Evolutionary conservation across 495 filamentous ascomycete genomes (phyloP).

Genomic region (Neurospora terricola): DNA sequence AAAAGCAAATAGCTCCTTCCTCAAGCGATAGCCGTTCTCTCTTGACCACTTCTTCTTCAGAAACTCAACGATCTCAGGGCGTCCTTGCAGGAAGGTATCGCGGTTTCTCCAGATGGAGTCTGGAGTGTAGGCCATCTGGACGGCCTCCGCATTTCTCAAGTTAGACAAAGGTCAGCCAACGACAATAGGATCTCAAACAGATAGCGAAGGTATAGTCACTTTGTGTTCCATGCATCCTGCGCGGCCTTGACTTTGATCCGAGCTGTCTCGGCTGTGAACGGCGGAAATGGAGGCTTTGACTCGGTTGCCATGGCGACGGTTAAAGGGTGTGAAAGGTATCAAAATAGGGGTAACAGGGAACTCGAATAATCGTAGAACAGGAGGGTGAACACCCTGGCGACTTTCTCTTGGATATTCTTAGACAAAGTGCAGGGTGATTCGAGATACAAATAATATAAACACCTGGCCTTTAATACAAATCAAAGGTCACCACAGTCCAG

Average conservation of each 20-base stretch:
- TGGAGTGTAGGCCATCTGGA: slow-evolving; percentile 65
- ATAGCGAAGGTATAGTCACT: slow-evolving; percentile 30
- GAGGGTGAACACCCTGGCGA: neutral
- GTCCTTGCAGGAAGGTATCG: slow-evolving; percentile 58
- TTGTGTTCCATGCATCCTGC: slow-evolving; percentile 79
- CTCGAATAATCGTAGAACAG: neutral
- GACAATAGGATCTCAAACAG: neutral
- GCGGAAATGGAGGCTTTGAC: slow-evolving; percentile 48
- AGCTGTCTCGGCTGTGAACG: slow-evolving; percentile 69
- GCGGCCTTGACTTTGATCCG: slow-evolving; percentile 73
- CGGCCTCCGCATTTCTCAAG: slow-evolving; percentile 47
- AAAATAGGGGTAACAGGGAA: neutral
- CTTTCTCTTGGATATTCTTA: neutral
- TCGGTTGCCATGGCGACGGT: slow-evolving; percentile 13
- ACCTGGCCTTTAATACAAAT: neutral
- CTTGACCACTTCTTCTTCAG: slow-evolving; percentile 67
- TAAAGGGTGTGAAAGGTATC: neutral
- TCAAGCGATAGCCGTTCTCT: slow-evolving; percentile 64
- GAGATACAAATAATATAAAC: neutral
- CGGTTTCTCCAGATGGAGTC: slow-evolving; percentile 80
- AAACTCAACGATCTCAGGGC: slow-evolving; percentile 59
- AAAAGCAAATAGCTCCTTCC: slow-evolving; percentile 83
- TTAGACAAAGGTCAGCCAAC: neutral
- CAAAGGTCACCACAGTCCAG: neutral
- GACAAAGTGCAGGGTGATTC: neutral